Evolutionary conservation across 164 flowering plant genomes (phyloP).

Genomic region (Aristolochia contorta): DNA sequence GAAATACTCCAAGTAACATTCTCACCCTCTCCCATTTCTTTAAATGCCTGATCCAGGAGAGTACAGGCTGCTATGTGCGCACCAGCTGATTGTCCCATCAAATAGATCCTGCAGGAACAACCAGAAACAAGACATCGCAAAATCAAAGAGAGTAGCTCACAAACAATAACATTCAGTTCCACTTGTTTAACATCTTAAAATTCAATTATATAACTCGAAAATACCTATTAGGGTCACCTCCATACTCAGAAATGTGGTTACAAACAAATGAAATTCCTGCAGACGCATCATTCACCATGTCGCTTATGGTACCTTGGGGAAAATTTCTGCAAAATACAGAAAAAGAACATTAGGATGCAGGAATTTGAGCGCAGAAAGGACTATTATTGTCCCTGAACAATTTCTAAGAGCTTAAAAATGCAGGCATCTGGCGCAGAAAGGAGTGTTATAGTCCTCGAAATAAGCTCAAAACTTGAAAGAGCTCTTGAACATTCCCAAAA

Average conservation of each 20-base stretch:
- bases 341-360: slow-evolving; percentile 6
- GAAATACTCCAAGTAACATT: slow-evolving; percentile 66
- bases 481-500: too few relatives aligned
- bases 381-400: too few relatives aligned
- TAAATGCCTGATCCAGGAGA: slow-evolving; percentile 71
- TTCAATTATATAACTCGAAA: neutral
- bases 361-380: neutral
- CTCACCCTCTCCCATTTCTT: slow-evolving; percentile 51
- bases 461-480: too few relatives aligned
- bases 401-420: too few relatives aligned
- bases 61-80: slow-evolving; percentile 95
- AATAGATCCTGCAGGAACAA: slow-evolving; percentile 46
- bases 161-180: neutral
- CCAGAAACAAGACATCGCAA: neutral
- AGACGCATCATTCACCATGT: slow-evolving; percentile 84
- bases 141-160: neutral
- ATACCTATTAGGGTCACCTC: slow-evolving; percentile 94
- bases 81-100: slow-evolving; percentile 98
- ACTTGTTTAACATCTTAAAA: too few relatives aligned
- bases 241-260: slow-evolving; percentile 78
- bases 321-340: slow-evolving; percentile 57
- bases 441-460: too few relatives aligned
- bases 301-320: slow-evolving; percentile 94
- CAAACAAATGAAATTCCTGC: slow-evolving; percentile 80
- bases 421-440: too few relatives aligned